Conservation (phyloP, 345 rosid genomes). For the Hevea brasiliensis region DNA sequence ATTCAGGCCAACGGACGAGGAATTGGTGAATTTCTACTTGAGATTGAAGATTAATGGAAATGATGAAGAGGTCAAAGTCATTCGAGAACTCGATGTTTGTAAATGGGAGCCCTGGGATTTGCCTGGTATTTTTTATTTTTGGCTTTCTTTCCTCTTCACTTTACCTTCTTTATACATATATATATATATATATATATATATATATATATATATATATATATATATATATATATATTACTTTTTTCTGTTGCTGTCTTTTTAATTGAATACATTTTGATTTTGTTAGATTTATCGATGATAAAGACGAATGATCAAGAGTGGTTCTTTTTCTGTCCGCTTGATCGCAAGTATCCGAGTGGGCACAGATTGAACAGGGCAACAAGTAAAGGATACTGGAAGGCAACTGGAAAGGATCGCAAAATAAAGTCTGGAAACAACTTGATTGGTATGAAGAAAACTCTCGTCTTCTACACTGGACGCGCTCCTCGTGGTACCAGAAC, state of each 20-base stretch:
- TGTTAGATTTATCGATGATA: conserved; percentile 61
- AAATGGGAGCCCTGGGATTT: conserved; percentile 96
- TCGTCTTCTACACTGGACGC: conserved; percentile 85
- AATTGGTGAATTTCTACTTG: conserved; percentile 67
- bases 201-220: too few relatives aligned
- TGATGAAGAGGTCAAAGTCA: conserved; percentile 53
- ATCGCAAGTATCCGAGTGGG: conserved; percentile 87
- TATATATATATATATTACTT: too few relatives aligned
- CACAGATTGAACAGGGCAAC: conserved; percentile 84
- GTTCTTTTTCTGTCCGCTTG: conserved; percentile 95
- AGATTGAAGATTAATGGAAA: conserved; percentile 73
- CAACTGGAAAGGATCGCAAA: conserved; percentile 84
- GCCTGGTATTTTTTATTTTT: conserved; percentile 50
- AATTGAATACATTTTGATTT: background rate
- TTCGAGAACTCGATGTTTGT: conserved; percentile 81
- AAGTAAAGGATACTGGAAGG: conserved; percentile 82
- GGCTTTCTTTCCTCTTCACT: background rate
- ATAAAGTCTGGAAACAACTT: conserved; percentile 52
- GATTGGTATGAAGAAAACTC: conserved; percentile 89
- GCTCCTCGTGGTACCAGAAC: conserved; percentile 80
- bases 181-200: too few relatives aligned
- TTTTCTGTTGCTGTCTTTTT: background rate
- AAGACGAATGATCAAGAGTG: conserved; percentile 67
- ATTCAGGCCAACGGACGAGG: conserved; percentile 89
- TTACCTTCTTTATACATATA: too few relatives aligned